Conservation (phyloP, 169 alveolate genomes). For the Eimeria acervulina region DNA sequence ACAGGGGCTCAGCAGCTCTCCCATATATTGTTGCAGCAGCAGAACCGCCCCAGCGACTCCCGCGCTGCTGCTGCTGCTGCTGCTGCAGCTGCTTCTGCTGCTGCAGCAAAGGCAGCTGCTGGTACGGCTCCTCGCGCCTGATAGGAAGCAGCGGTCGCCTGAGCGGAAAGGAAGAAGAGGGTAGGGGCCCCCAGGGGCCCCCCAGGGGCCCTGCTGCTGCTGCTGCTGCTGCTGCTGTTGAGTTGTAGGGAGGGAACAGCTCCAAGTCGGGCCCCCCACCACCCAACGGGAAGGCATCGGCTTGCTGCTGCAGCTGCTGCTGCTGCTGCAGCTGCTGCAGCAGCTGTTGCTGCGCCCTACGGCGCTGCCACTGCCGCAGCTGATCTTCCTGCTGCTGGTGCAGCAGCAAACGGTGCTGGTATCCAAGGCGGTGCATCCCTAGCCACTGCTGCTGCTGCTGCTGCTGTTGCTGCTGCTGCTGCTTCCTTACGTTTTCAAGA, state of each 20-base stretch:
- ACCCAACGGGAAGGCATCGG: background rate
- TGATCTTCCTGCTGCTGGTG: slow-evolving; percentile 36
- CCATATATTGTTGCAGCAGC: background rate
- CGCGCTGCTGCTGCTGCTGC: slow-evolving; percentile 51
- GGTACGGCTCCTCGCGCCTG: background rate
- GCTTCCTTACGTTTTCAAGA: background rate
- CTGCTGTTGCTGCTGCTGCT: slow-evolving; percentile 43
- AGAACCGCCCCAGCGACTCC: slow-evolving; percentile 1
- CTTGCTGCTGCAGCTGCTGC: slow-evolving; percentile 49
- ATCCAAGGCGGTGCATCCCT: background rate
- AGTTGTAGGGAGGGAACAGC: slow-evolving; percentile 43
- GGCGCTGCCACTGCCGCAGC: slow-evolving; percentile 13
- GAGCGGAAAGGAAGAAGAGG: background rate
- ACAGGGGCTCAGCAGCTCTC: background rate
- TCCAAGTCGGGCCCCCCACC: background rate
- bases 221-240: slow-evolving; percentile 53
- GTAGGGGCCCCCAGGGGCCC: slow-evolving; percentile 7
- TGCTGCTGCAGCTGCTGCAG: slow-evolving; percentile 39
- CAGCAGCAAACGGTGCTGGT: slow-evolving; percentile 16
- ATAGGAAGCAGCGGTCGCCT: background rate
- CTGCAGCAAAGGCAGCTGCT: background rate
- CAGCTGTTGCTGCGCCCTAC: background rate
- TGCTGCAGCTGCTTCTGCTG: slow-evolving; percentile 19
- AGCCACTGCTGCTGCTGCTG: slow-evolving; percentile 9
- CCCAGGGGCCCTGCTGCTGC: slow-evolving; percentile 41